phyloP scores from a whole-genome alignment of 805 yeast species.

The Suhomyces vadensis region DNA sequence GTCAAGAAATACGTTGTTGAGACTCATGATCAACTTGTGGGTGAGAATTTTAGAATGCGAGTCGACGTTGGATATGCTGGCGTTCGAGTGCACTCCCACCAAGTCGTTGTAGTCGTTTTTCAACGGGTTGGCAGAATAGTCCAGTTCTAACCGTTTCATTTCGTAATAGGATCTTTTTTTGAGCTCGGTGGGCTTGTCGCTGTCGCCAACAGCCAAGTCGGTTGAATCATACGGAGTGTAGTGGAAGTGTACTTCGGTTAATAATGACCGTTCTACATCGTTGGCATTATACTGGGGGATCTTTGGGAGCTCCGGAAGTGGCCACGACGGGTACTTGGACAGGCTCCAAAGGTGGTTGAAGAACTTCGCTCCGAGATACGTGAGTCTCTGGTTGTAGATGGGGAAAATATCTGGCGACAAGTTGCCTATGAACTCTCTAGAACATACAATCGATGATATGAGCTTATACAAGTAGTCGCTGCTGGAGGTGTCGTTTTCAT shows the following conservation, averaged over 20 bases:
- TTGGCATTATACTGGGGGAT: constrained; percentile 62
- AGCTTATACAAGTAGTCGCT: constrained; percentile 58
- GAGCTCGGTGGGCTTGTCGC: constrained; percentile 11
- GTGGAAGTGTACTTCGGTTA: constrained; percentile 72
- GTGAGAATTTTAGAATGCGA: constrained; percentile 43
- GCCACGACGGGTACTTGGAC: constrained; percentile 54
- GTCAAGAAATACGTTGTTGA: constrained; percentile 49
- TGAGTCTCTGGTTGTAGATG: constrained; percentile 64
- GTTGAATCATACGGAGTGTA: constrained; percentile 52
- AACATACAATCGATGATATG: constrained; percentile 78
- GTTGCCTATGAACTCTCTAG: constrained; percentile 79
- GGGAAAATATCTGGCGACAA: constrained; percentile 80
- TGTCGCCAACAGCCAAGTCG: constrained; percentile 33
- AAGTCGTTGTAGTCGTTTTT: constrained; percentile 48
- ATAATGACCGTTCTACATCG: constrained; percentile 78
- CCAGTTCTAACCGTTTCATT: constrained; percentile 60
- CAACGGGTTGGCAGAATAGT: constrained; percentile 70
- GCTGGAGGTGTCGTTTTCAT: constrained; percentile 26
- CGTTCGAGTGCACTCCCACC: constrained; percentile 50
- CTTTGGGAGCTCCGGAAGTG: constrained; percentile 69
- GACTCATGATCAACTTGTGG: constrained; percentile 60
- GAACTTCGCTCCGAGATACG: constrained; percentile 60
- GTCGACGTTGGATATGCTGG: constrained; percentile 27
- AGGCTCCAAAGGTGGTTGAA: constrained; percentile 40
- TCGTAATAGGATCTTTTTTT: constrained; percentile 51